Evolutionary conservation across 305 asterid genomes (phyloP), one percentile per base, ranked within the genome.

Genomic region (Rubia occidens): DNA sequence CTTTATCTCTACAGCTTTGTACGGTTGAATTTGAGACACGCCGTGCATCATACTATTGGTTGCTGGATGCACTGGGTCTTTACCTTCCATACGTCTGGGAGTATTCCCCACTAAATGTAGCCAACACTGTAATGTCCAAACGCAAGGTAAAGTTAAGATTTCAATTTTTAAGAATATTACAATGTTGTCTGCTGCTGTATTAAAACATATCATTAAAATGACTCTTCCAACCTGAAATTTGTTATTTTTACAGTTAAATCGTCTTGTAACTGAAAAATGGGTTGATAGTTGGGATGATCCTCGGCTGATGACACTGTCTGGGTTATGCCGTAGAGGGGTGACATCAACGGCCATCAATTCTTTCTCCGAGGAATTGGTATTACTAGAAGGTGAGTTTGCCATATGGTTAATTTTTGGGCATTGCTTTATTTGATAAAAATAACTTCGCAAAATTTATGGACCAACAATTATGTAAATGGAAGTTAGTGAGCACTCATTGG

Each of bases 281-380:
- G 96, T 90, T 21, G 95, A 94, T 78, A 93, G 95, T 59, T 94
- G 97, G 97, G 97, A 94, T 81, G 97, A 94, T 80, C 98, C 98
- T 69, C 95, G 97, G 68, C 82, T 94, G 68, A 87, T 94, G 97
- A 90, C 98, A 39, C 91, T 94, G 26, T 89, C 96, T 78, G 97
- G 96, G 51, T 82, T 94, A 78, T 82, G 89, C 66, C 93, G 96
- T 71, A 87, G 98, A 85, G 98, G 98, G 65, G 92, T 90, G 63
- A 89, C 95, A 62, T 78, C 96, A 74, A 73, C 89, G 79, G 80
- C 98, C 69, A 94, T 94, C 68, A 94, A 94, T 79, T 71, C 89
- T 72, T 94, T 94, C 74, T 88, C 61, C 89, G 90, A 69, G 96
- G 95, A 72, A n/a, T n/a, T n/a, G n/a, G n/a, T n/a, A n/a, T n/a